These are phyloP conservation scores for Leccinum pellstonianum DNA, from an alignment of 768 basidiomycete genomes.

Conservation along the genomic window DNA sequence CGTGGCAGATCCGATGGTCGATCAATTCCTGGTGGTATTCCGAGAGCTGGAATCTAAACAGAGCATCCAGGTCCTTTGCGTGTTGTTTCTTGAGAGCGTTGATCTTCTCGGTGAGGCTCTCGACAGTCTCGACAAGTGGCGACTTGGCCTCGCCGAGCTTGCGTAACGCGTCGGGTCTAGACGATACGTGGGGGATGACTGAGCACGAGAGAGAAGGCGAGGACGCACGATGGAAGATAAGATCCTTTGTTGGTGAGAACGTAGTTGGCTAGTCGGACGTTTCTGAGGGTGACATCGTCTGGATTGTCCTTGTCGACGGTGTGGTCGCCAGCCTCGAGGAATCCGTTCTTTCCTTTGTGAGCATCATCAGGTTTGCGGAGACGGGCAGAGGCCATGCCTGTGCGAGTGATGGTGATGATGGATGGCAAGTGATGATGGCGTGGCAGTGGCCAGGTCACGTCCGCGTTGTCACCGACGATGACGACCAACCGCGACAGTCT, in stretches of 20 bases:
- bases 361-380: constrained; percentile 15
- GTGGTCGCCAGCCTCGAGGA: constrained; percentile 16
- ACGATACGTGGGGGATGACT: background rate
- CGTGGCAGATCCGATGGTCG: constrained; percentile 26
- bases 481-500: constrained; percentile 32
- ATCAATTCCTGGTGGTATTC: constrained; percentile 35
- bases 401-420: background rate
- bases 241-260: constrained; percentile 40
- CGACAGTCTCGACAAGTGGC: constrained; percentile 24
- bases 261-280: constrained; percentile 39
- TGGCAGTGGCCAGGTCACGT: background rate
- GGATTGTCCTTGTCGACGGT: constrained; percentile 17
- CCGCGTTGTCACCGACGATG: constrained; percentile 28
- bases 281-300: constrained; percentile 28
- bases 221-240: constrained; percentile 40
- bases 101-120: constrained; percentile 30
- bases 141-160: constrained; percentile 20
- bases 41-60: constrained; percentile 30
- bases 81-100: constrained; percentile 31
- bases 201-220: background rate
- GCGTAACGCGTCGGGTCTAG: constrained; percentile 22
- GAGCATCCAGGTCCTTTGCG: constrained; percentile 28
- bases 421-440: background rate
- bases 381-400: constrained; percentile 5
- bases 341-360: constrained; percentile 20